These are phyloP conservation scores for Wickerhamiella dianesei DNA, from an alignment of 805 yeast species.

Conservation along the genomic window DNA sequence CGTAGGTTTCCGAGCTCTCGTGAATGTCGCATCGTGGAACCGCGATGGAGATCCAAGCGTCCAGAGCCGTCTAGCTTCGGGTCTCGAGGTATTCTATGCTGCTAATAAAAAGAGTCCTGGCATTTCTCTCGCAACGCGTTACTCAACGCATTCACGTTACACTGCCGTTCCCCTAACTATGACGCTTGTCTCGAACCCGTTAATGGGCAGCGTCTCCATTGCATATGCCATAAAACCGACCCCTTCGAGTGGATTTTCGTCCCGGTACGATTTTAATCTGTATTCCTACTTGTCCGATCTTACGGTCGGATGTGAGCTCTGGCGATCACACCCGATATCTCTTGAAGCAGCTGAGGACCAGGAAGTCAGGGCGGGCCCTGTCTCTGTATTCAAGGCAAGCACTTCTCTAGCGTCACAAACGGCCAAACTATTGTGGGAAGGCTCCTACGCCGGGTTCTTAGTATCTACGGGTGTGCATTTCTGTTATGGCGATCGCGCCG, in stretches of 20 bases:
- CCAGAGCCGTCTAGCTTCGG: conserved; percentile 51
- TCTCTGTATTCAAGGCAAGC: conserved; percentile 57
- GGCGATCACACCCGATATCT: conserved; percentile 34
- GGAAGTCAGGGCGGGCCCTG: conserved; percentile 10
- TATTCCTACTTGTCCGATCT: conserved; percentile 83
- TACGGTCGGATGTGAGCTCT: conserved; percentile 73
- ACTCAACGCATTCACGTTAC: conserved; percentile 70
- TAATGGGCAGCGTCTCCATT: conserved; percentile 77
- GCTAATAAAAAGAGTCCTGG: conserved; percentile 79
- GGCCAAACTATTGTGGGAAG: conserved; percentile 71
- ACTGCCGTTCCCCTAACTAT: conserved; percentile 84
- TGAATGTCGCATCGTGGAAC: conserved; percentile 39
- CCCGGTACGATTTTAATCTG: conserved; percentile 77
- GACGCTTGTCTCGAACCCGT: conserved; percentile 76
- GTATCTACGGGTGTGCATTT: conserved; percentile 51
- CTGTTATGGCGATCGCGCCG: conserved; percentile 16
- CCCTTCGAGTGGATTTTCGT: conserved; percentile 54
- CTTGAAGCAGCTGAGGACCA: conserved; percentile 1
- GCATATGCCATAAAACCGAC: conserved; percentile 78
- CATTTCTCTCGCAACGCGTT: conserved; percentile 67
- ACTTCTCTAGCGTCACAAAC: conserved; percentile 52
- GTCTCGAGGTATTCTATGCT: conserved; percentile 85
- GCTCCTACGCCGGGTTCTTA: conserved; percentile 65
- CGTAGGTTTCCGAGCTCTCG: conserved; percentile 66
- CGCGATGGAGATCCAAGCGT: conserved; percentile 11